phyloP scores from a whole-genome alignment of 306 rosid species.

The Quercus robur region DNA sequence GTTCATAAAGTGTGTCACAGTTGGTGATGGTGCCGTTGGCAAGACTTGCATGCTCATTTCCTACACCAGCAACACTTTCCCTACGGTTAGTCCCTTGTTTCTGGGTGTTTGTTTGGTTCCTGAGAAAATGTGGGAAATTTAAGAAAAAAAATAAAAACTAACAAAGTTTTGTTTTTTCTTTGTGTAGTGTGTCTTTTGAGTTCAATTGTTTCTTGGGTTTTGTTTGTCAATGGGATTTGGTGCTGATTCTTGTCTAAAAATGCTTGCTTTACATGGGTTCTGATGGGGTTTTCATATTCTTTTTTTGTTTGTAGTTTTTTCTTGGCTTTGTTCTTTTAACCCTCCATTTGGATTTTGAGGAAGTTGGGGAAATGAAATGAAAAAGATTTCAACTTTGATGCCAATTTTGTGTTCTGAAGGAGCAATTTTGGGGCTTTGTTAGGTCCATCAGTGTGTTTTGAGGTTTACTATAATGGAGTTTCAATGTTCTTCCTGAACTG shows the following conservation, averaged over 20 bases:
- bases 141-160: constrained; percentile 12
- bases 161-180: background rate
- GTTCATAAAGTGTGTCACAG: constrained; percentile 95
- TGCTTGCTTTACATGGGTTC: background rate
- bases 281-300: background rate
- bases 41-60: constrained; percentile 99
- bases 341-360: constrained; percentile 7
- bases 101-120: constrained; percentile 9
- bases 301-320: background rate
- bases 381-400: constrained; percentile 1
- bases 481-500: background rate
- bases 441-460: constrained; percentile 6
- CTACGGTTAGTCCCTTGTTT: constrained; percentile 51
- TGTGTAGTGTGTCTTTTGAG: constrained; percentile 22
- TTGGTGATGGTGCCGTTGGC: constrained; percentile 96
- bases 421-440: background rate
- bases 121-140: background rate
- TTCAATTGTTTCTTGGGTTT: background rate
- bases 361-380: background rate
- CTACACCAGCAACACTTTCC: constrained; percentile 97
- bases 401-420: constrained; percentile 10
- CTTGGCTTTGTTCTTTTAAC: constrained; percentile 10
- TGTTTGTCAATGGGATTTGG: constrained; percentile 15
- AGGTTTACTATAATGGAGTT: constrained; percentile 1
- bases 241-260: background rate